Evolutionary conservation across 495 filamentous ascomycete genomes (phyloP).

Genomic region (Hypoxylon subgilvum): DNA sequence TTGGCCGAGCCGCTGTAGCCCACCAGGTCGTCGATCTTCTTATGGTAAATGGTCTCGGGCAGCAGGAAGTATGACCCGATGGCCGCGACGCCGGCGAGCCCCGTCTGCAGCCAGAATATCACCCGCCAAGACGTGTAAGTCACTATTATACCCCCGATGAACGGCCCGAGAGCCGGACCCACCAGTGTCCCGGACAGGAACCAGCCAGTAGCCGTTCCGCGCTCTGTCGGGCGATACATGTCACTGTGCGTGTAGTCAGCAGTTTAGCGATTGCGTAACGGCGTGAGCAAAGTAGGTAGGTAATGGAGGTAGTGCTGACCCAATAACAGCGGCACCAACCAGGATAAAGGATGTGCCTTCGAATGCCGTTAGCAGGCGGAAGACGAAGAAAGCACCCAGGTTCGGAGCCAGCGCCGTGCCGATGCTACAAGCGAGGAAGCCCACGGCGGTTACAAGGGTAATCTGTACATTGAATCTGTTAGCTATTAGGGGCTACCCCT

Average conservation of each 20-base stretch:
- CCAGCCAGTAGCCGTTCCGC: constrained; percentile 72
- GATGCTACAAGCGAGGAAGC: constrained; percentile 69
- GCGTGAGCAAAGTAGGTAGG: neutral
- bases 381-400: constrained; percentile 69
- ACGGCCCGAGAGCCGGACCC: constrained; percentile 73
- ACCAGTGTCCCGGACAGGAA: constrained; percentile 72
- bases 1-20: constrained; percentile 57
- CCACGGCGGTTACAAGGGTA: constrained; percentile 58
- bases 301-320: constrained; percentile 36
- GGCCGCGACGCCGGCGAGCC: constrained; percentile 61
- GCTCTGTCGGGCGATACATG: constrained; percentile 67
- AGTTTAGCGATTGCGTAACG: neutral
- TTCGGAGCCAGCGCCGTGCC: constrained; percentile 72
- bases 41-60: constrained; percentile 71
- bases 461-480: constrained; percentile 48
- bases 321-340: constrained; percentile 67
- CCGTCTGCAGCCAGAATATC: constrained; percentile 76
- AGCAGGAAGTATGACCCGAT: constrained; percentile 68
- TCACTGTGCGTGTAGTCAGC: constrained; percentile 50
- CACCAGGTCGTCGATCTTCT: constrained; percentile 60
- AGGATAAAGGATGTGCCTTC: constrained; percentile 74
- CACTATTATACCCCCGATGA: constrained; percentile 71
- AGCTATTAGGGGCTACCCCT: neutral
- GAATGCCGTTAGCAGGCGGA: constrained; percentile 72
- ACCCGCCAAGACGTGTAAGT: constrained; percentile 71